Evolutionary conservation across 805 yeast species (phyloP), one percentile per base, ranked within the genome.

Genomic region (Kluyveromyces lactis): DNA sequence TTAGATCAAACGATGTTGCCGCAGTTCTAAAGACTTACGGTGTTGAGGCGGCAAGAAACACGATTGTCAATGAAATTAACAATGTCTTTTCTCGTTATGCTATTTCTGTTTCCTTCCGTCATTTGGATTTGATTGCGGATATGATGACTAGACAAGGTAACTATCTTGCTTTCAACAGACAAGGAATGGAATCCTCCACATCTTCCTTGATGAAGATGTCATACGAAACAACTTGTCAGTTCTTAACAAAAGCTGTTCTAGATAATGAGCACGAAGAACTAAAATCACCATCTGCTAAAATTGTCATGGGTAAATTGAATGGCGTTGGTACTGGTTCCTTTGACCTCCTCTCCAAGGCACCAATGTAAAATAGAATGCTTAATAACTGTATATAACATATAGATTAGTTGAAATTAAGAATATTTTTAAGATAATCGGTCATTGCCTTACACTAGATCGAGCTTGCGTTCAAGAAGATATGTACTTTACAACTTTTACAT

Each of bases 111-210:
- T 82, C 92, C 41, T 69, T 77, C 39, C 86, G 98, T 63, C 99
- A 92, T 69, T 77, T 92, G 67, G 98, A 92, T 60, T 77, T 92
- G 62, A 81, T 92, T 63, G 99, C 95, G 48, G 99, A 92, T 64
- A 85, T 86, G 86, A 92, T 92, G 99, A 92, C 99, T 4, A 79
- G 98, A 65, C 97, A 92, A 66, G 99, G 99, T 56, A 77, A 94
- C 2, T 92, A 89, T 60, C 68, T 90, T 59, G 95, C 99, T 18
- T 92, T 92, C 72, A 89, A 86, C 66, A 85, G 99, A 72, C 96
- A 86, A 68, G 99, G 99, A 64, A 89, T 94, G 60, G 97, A 92
- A 62, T 75, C 95, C 1, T 77, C 92, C 11, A 87, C 97, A 1
- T 89, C 97, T 6, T 84, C 97, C 13, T 86, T 92, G 71, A 82